A percentile compares a stretch with the other conserved stretches of the same genome.
phyloP scores from a whole-genome alignment of 306 rosid genomes.

The Datisca glomerata region DNA sequence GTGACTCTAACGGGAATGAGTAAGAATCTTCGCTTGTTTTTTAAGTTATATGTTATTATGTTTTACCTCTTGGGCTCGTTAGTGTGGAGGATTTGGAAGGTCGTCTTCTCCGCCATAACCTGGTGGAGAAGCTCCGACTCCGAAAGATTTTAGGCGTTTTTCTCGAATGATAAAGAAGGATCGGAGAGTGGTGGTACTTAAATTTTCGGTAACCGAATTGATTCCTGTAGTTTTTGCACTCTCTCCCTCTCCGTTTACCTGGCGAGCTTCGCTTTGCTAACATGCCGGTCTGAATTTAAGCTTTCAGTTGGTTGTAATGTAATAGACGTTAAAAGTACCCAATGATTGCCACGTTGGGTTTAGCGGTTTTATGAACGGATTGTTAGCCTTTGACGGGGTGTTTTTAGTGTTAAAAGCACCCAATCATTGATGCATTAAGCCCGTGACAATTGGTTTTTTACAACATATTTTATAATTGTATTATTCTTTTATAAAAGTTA shows the following conservation, averaged over 20 bases:
- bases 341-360: too few species aligned
- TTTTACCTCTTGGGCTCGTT: constrained; percentile 38
- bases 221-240: background rate
- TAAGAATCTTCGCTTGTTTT: background rate
- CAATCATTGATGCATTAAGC: too few species aligned
- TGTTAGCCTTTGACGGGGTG: too few species aligned
- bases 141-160: constrained; percentile 15
- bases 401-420: too few species aligned
- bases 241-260: background rate
- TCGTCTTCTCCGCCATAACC: constrained; percentile 43
- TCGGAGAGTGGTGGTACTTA: constrained; percentile 5
- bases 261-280: background rate
- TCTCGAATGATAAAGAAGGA: constrained; percentile 19
- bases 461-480: too few species aligned
- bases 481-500: too few species aligned
- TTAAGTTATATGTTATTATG: background rate
- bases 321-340: too few species aligned
- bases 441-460: too few species aligned
- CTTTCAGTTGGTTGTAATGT: background rate
- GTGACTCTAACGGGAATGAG: too few species aligned
- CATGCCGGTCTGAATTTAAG: background rate
- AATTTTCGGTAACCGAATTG: constrained; percentile 9
- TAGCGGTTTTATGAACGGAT: too few species aligned
- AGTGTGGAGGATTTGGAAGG: constrained; percentile 40
- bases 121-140: constrained; percentile 16